A percentile compares a stretch with the other conserved stretches of the same genome.
Conservation (phyloP, 306 rosid genomes). For the Cucurbita maxima region DNA sequence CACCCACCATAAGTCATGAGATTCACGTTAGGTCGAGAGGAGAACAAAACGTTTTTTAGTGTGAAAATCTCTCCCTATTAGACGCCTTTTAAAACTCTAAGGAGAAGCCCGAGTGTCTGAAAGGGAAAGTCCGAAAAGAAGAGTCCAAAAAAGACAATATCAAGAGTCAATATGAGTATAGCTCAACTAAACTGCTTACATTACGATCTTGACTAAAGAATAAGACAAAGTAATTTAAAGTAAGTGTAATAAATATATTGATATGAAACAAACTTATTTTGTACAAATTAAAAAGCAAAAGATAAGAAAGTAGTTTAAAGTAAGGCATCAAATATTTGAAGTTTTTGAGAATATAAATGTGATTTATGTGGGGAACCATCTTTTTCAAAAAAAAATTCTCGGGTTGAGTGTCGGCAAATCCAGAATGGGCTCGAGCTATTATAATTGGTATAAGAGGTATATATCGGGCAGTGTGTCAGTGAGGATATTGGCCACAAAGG, state of each 20-base stretch:
- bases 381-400: background rate
- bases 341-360: background rate
- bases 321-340: background rate
- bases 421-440: background rate
- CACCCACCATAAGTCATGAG: no score
- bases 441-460: background rate
- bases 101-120: no score
- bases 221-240: background rate
- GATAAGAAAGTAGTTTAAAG: background rate
- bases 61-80: no score
- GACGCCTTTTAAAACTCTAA: no score
- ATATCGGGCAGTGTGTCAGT: no score
- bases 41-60: no score
- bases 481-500: no score
- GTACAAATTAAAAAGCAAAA: background rate
- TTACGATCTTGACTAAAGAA: background rate
- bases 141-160: no score
- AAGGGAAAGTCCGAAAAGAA: no score
- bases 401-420: background rate
- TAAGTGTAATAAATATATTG: background rate
- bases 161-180: no score
- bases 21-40: no score
- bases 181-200: no score
- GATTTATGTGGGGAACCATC: background rate
- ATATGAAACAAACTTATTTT: background rate